Base-by-base conservation (phyloP, 139 green algal genomes). In the Auxenochlorella protothecoides region DNA sequence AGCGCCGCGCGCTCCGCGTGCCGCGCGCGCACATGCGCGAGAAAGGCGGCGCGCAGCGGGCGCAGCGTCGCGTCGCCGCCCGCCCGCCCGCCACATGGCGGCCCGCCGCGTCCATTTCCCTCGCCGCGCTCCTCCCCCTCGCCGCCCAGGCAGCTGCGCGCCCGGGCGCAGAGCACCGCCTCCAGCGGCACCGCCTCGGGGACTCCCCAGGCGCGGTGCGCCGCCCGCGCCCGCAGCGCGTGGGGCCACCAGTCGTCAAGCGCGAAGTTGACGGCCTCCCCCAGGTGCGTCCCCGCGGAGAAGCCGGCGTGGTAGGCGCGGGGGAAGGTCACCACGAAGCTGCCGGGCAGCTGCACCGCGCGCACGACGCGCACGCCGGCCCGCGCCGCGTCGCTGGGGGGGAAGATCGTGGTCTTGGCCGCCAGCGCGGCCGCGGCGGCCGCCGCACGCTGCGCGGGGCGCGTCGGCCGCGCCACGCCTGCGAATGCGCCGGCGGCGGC, bases 231-330 rank as follows among this genome's bases (percentile, higher is more conserved):
- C 27, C 27, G 27, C 27, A 44, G 27, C 27, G 27, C 68, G 11
- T 27, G 12, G 6, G 15, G 11, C 71, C 7, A 56, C 78, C 78
- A 84, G 69, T 96, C 87, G 3, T 72, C 68, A n/a, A 85, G 85
- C 6, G 78, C 86, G 74, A 97, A 96, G 84, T 97, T 97, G 64
- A 96, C 89, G 4, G 89, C 90, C 83, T 97, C 92, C 3, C 90
- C 90, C 27, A 88, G 73, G 77, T 94, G 93, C 81, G 94, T 92
- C 68, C 92, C 92, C 68, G 84, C 74, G 53, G 78, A 83, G 79
- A 96, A 97, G 65, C 89, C 90, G 11, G 64, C 81, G 76, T 97
- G 91, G 81, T 96, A 97, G 15, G 84, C 71, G 53, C 85, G 79
- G 3, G 92, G 91, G 76, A 93, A 97, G 14, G 92, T 97, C 57